A percentile compares a stretch with the other conserved stretches of the same genome.
These are phyloP conservation scores for Termitomyces heimii DNA, from an alignment of 768 basidiomycete species.

Conservation along the genomic window DNA sequence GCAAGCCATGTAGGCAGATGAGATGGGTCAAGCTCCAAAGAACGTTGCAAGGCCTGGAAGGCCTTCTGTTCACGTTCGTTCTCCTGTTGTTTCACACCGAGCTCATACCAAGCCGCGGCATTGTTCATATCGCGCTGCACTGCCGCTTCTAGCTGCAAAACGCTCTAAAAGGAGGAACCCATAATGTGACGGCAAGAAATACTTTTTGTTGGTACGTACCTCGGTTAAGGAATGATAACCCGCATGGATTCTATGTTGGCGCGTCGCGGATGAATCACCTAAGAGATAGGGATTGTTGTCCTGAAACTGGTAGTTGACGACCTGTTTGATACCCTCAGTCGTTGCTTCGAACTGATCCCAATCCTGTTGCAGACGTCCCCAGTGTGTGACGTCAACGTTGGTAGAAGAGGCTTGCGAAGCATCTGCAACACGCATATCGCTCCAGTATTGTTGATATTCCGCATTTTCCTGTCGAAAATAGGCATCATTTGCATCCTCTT, in stretches of 20 bases:
- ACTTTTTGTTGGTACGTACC: conserved; percentile 22
- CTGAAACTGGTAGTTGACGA: conserved; percentile 67
- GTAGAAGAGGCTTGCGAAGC: conserved; percentile 8
- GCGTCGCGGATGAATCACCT: conserved; percentile 51
- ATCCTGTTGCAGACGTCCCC: conserved; percentile 65
- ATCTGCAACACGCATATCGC: conserved; percentile 20
- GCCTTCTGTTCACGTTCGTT: conserved; percentile 94
- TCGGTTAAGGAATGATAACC: conserved; percentile 33
- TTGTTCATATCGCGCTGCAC: conserved; percentile 74
- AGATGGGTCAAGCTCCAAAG: conserved; percentile 74
- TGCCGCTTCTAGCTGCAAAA: conserved; percentile 84
- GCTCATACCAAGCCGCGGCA: conserved; percentile 79
- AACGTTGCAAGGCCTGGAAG: conserved; percentile 74
- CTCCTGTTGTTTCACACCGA: conserved; percentile 97
- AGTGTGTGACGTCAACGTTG: conserved; percentile 31
- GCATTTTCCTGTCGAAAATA: conserved; percentile 68
- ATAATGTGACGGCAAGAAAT: conserved; percentile 11
- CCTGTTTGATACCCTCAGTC: conserved; percentile 50
- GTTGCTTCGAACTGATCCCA: conserved; percentile 86
- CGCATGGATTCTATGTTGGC: conserved; percentile 36
- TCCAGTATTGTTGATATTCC: conserved; percentile 54
- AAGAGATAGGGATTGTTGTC: conserved; percentile 71
- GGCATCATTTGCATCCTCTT: conserved; percentile 49
- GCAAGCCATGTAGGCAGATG: conserved; percentile 85
- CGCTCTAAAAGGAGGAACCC: conserved; percentile 45